phyloP scores from a whole-genome alignment of 345 rosid species.

The Eucalyptus microcorys region DNA sequence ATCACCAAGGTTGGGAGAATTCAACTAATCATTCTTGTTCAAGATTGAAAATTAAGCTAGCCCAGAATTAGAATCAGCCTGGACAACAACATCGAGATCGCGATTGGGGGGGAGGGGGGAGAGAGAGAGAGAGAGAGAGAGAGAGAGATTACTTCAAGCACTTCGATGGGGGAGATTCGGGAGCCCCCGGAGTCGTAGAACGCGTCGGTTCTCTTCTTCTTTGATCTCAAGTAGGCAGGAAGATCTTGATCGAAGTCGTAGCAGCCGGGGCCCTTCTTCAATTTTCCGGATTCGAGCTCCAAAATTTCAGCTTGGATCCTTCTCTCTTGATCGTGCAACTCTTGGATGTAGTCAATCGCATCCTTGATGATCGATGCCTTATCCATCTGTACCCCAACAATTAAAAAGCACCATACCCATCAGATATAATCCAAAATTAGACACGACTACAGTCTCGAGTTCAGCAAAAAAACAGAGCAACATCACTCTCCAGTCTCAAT shows the following conservation, averaged over 20 bases:
- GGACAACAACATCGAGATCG: background rate
- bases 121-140: background rate
- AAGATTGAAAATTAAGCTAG: background rate
- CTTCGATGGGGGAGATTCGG: constrained; percentile 42
- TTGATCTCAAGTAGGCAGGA: constrained; percentile 44
- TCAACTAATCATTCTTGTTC: background rate
- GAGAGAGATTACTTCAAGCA: constrained; percentile 25
- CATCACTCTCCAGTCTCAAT: background rate
- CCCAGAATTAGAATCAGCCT: background rate
- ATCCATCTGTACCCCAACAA: constrained; percentile 52
- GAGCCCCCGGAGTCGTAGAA: constrained; percentile 24
- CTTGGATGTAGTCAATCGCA: constrained; percentile 82
- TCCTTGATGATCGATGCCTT: constrained; percentile 98
- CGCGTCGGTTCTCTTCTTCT: constrained; percentile 49
- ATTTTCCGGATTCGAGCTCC: constrained; percentile 55
- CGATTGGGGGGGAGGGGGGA: accelerated
- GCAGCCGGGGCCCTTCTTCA: constrained; percentile 11
- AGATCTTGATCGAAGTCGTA: constrained; percentile 49
- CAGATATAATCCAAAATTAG: background rate
- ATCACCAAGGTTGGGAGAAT: background rate
- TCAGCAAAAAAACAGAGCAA: background rate
- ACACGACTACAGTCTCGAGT: background rate
- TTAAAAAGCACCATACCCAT: background rate
- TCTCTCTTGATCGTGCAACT: constrained; percentile 67
- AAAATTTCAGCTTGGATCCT: constrained; percentile 57